Conservation (phyloP, 495 filamentous ascomycete species). For the Penicillium desertorum region DNA sequence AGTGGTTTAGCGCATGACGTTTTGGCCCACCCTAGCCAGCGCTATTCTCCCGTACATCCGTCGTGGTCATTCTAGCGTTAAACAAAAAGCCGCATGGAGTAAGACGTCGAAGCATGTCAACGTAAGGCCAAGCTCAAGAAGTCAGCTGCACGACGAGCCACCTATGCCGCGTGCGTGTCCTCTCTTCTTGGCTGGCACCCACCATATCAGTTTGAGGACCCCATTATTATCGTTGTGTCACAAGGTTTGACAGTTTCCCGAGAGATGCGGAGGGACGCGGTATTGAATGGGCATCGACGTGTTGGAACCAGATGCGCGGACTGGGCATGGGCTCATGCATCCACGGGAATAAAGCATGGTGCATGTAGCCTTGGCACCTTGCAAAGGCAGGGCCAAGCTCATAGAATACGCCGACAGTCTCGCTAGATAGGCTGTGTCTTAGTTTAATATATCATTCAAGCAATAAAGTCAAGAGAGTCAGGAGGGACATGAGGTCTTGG, state of each 20-base stretch:
- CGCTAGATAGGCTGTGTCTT: conserved; percentile 19
- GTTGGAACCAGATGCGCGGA: not conserved
- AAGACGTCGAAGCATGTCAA: conserved; percentile 6
- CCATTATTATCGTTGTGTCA: not conserved
- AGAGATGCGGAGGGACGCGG: not conserved
- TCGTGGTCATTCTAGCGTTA: not conserved
- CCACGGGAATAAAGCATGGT: not conserved
- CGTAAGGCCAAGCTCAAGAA: conserved; percentile 4
- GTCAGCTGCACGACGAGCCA: not conserved
- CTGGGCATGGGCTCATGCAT: not conserved
- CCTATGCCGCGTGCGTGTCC: conserved; percentile 5
- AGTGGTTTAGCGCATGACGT: conserved; percentile 10
- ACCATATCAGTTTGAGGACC: not conserved
- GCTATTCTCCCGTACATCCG: not conserved
- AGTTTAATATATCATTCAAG: conserved; percentile 8
- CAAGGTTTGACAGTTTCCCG: not conserved
- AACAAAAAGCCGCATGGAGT: not conserved
- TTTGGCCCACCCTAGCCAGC: conserved; percentile 3
- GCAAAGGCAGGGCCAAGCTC: conserved; percentile 6
- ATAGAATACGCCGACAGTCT: not conserved
- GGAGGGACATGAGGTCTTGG: conserved; percentile 19
- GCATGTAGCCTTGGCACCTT: conserved; percentile 1
- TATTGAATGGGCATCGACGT: not conserved
- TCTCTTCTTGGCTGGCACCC: conserved; percentile 3
- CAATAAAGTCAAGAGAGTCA: conserved; percentile 4